Conservation (phyloP, 2,329 filamentous ascomycete genomes). For the Aspergillus tanneri region DNA sequence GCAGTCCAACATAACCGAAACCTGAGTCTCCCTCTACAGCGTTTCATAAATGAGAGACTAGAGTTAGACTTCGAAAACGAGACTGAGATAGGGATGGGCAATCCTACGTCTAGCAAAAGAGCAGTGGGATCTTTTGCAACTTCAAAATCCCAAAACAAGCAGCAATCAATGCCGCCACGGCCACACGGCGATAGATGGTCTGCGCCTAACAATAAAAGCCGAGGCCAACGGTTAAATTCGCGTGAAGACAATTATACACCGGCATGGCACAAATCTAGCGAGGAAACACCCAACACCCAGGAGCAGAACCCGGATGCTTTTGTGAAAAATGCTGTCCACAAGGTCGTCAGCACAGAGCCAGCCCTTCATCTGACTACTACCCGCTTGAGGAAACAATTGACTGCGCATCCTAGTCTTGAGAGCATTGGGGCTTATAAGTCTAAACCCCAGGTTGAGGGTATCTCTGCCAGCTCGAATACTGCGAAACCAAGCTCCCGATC, state of each 20-base stretch:
- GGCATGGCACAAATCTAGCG: constrained; percentile 5
- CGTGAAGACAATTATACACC: constrained; percentile 18
- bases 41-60: constrained; percentile 41
- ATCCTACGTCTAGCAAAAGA: constrained; percentile 9
- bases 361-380: constrained; percentile 24
- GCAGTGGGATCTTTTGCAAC: background rate
- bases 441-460: constrained; percentile 22
- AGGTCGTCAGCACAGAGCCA: constrained; percentile 17
- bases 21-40: constrained; percentile 40
- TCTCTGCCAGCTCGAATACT: constrained; percentile 15
- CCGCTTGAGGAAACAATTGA: constrained; percentile 31
- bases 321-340: constrained; percentile 18
- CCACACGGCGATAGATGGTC: background rate
- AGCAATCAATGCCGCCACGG: background rate
- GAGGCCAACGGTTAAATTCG: constrained; percentile 7
- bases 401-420: constrained; percentile 33
- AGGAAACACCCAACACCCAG: constrained; percentile 12
- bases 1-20: constrained; percentile 30
- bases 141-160: background rate
- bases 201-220: background rate
- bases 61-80: constrained; percentile 29
- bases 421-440: constrained; percentile 32
- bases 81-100: constrained; percentile 13
- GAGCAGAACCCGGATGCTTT: constrained; percentile 20
- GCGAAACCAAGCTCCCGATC: constrained; percentile 26